Evolutionary conservation across 169 alveolate species (phyloP), one percentile per base, ranked within the genome.

Genomic region (Eimeria maxima): DNA sequence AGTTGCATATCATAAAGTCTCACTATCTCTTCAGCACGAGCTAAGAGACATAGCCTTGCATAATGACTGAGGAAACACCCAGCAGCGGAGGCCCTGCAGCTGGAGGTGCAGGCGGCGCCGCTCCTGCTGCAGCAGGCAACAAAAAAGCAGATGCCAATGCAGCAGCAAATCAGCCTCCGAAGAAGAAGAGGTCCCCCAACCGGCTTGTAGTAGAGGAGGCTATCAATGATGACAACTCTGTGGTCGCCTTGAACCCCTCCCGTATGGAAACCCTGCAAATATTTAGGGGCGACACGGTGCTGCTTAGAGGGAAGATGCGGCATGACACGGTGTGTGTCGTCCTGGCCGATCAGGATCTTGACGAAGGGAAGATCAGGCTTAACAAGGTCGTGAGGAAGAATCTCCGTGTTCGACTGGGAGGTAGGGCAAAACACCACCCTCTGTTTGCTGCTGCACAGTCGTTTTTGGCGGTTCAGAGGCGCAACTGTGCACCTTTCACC

Each of bases 151-250:
- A 86, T 33, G 78, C 57, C n/a, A 60, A 60, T 45, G 78, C 57
- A 10, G 57, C 65, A 13, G 93, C 93, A 86, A 80, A 93, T 14
- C 93, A 80, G 63, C 93, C 86, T 60, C 55, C 76, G 1, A 74
- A 81, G 87, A 95, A 89, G 96, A 97, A 90, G 95, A 93, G 97
- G 65, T 95, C 97, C 8, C 97, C 97, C 42, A 96, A 96, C 95
- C 86, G 98, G n/a, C 94, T 97, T 69, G 96, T 96, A 8, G 98
- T 97, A 67, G 98, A 97, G 96, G 99, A 99, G 94, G 99, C 99
- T n/a, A 97, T 98, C 90, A 99, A 99, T 96, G 99, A 99, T 96
- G 99, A 99, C 97, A 99, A 99, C 98, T 98, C 99, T n/a, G 99
- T 99, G 50, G 99, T 99, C 78, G 98, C 99, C 71, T 97, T 99